A percentile compares a stretch with the other conserved stretches of the same genome.
Conservation (phyloP, 495 filamentous ascomycete genomes). For the Pyrenula massariospora region DNA sequence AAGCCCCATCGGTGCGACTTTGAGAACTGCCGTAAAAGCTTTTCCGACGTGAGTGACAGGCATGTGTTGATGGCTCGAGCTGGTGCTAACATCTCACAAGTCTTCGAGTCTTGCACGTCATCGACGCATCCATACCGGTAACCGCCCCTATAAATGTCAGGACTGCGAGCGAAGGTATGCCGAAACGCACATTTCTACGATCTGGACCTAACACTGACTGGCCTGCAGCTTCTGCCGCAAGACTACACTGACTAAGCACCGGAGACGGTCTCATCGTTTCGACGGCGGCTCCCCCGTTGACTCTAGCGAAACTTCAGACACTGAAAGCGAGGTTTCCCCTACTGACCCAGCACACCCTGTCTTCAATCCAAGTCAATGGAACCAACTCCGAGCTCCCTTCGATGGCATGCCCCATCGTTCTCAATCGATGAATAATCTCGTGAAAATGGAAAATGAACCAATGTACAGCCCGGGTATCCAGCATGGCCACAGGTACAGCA, state of each 20-base stretch:
- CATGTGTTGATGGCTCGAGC: not conserved
- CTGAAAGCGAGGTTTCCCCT: not conserved
- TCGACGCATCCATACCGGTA: conserved; percentile 77
- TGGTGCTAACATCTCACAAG: conserved; percentile 25
- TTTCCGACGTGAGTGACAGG: conserved; percentile 62
- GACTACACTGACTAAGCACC: conserved; percentile 80
- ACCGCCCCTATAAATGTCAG: conserved; percentile 71
- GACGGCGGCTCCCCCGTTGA: conserved; percentile 28
- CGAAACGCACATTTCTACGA: not conserved
- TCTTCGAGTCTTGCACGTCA: conserved; percentile 82
- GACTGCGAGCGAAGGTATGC: conserved; percentile 74
- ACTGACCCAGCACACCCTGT: not conserved
- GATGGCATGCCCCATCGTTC: not conserved
- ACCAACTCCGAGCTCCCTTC: not conserved
- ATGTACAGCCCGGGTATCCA: not conserved
- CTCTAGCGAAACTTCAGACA: not conserved
- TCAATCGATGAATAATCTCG: not conserved
- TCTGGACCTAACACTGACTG: conserved; percentile 3
- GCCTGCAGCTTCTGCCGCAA: conserved; percentile 68
- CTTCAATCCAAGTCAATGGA: not conserved
- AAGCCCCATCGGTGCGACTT: conserved; percentile 80
- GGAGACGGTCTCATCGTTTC: conserved; percentile 54
- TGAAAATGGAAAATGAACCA: not conserved
- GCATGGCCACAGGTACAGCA: not conserved
- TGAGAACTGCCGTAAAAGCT: conserved; percentile 69